phyloP scores from a whole-genome alignment of 164 flowering plant genomes.

The Euptelea pleiosperma region DNA sequence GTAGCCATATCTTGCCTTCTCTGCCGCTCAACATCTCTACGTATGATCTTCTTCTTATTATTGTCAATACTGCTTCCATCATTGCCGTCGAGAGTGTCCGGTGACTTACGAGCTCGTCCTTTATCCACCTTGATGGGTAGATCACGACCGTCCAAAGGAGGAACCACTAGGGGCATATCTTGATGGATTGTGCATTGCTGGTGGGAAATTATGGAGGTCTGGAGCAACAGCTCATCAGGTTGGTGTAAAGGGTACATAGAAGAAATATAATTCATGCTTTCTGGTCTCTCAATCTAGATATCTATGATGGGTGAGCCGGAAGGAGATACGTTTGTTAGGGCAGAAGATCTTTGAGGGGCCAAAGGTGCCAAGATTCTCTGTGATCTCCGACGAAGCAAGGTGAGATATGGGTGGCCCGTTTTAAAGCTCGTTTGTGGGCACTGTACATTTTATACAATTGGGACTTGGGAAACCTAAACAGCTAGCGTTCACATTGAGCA shows the following conservation, averaged over 20 bases:
- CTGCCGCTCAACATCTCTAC: constrained; percentile 9
- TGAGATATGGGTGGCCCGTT: constrained; percentile 14
- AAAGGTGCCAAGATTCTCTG: background rate
- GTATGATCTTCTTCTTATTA: constrained; percentile 5
- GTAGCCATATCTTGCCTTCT: constrained; percentile 13
- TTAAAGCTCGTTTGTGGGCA: background rate
- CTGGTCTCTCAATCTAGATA: too few species aligned
- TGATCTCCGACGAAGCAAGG: constrained; percentile 12
- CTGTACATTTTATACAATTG: too few species aligned
- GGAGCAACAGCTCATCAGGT: constrained; percentile 17
- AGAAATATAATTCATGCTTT: constrained; percentile 4
- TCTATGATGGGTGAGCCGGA: too few species aligned
- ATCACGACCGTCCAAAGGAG: background rate
- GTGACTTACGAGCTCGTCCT: too few species aligned
- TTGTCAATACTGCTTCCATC: too few species aligned
- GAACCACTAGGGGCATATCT: background rate
- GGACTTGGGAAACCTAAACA: too few species aligned
- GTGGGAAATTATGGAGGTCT: constrained; percentile 10
- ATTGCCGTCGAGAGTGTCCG: too few species aligned
- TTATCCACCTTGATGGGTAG: constrained; percentile 3
- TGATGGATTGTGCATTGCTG: constrained; percentile 11
- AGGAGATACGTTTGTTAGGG: constrained; percentile 6
- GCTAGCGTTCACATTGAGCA: too few species aligned
- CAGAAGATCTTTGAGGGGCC: constrained; percentile 11
- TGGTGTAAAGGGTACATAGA: constrained; percentile 15